These are phyloP conservation scores for Cyathus striatus DNA, from an alignment of 768 basidiomycete species.

Conservation along the genomic window DNA sequence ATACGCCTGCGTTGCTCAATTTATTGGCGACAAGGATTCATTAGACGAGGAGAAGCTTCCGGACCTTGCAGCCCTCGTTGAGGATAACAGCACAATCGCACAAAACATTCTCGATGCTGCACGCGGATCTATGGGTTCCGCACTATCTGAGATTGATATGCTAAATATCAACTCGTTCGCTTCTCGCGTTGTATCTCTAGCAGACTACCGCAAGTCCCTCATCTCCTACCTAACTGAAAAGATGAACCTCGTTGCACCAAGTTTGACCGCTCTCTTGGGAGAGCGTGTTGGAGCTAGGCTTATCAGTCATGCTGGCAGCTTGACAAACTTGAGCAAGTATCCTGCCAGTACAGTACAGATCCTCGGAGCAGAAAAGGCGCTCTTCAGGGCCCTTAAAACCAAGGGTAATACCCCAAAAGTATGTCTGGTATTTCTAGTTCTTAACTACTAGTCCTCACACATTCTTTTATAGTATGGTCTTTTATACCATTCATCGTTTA, in stretches of 20 bases:
- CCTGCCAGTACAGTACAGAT: conserved; percentile 98
- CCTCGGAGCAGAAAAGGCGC: conserved; percentile 94
- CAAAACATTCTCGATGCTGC: conserved; percentile 95
- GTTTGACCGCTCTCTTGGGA: conserved; percentile 83
- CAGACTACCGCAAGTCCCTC: conserved; percentile 91
- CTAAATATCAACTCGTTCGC: conserved; percentile 94
- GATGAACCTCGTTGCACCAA: conserved; percentile 97
- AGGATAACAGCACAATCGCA: conserved; percentile 79
- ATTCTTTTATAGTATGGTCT: conserved; percentile 75
- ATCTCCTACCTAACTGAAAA: conserved; percentile 88
- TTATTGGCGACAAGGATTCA: conserved; percentile 86
- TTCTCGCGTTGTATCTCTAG: conserved; percentile 81
- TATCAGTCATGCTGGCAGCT: conserved; percentile 93
- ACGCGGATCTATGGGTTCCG: conserved; percentile 90
- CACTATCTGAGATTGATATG: conserved; percentile 89
- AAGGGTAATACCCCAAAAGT: conserved; percentile 99
- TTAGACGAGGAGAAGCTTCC: conserved; percentile 76
- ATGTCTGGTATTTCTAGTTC: conserved; percentile 7
- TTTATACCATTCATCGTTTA: conserved; percentile 96
- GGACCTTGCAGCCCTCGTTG: conserved; percentile 74
- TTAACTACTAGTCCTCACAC: background rate
- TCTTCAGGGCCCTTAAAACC: conserved; percentile 96
- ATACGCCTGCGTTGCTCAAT: conserved; percentile 80
- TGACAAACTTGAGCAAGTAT: conserved; percentile 97
- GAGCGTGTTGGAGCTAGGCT: conserved; percentile 90